phyloP scores from a whole-genome alignment of 108 stramenopile species.

The Discostella stelligeroides region DNA sequence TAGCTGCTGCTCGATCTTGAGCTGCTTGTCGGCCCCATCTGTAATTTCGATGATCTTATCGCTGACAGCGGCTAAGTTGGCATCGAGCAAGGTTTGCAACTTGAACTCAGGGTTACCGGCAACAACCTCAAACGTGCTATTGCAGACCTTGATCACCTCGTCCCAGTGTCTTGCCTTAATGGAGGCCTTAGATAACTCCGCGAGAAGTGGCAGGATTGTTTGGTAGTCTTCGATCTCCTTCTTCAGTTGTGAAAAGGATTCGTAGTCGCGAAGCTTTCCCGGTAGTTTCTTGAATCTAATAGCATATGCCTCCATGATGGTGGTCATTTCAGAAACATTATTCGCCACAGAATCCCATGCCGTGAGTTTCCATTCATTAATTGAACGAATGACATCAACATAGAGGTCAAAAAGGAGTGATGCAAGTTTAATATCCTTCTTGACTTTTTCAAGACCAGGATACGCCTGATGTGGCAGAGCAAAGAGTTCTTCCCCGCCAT shows the following conservation, averaged over 20 bases:
- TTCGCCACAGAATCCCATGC: slow-evolving; percentile 71
- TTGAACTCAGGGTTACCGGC: slow-evolving; percentile 77
- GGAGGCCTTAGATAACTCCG: slow-evolving; percentile 84
- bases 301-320: slow-evolving; percentile 80
- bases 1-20: slow-evolving; percentile 81
- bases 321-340: slow-evolving; percentile 77
- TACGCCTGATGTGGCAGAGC: slow-evolving; percentile 84
- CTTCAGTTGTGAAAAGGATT: slow-evolving; percentile 77
- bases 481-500: slow-evolving; percentile 84
- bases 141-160: slow-evolving; percentile 75
- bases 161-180: slow-evolving; percentile 90
- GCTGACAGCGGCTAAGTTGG: slow-evolving; percentile 50
- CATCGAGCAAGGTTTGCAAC: slow-evolving; percentile 66
- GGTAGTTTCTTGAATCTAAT: slow-evolving; percentile 87
- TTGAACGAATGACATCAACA: slow-evolving; percentile 84
- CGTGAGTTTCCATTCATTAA: slow-evolving; percentile 85
- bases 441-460: slow-evolving; percentile 77
- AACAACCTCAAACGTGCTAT: slow-evolving; percentile 68
- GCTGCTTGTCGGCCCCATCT: slow-evolving; percentile 90
- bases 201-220: slow-evolving; percentile 77
- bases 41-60: slow-evolving; percentile 89
- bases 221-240: slow-evolving; percentile 90
- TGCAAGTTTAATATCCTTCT: slow-evolving; percentile 85
- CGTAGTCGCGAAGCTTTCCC: slow-evolving; percentile 79
- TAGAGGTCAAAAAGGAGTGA: slow-evolving; percentile 88